Base-by-base conservation (phyloP, 768 basidiomycete species). In the Tylopilus felleus region DNA sequence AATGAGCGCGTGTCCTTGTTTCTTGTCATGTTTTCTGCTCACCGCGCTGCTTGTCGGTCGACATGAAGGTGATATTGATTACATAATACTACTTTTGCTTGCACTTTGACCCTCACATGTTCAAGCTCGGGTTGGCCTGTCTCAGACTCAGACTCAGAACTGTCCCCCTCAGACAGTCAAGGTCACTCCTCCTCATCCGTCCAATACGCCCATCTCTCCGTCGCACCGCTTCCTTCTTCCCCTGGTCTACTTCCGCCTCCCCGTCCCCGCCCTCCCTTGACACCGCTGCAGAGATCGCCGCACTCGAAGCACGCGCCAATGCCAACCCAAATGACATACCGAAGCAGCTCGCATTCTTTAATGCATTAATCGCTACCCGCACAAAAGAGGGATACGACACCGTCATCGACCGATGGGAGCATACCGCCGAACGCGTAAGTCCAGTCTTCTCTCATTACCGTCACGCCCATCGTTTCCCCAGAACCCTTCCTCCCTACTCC, bases 371-470 rank as follows among this genome's bases (percentile, higher is more conserved):
- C 21, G 80, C 81, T 0, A 86, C 86, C 1, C 80, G 82, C 47
- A 73, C 86, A 31, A 82, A 80, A 52, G 77, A 84, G 13, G 90
- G 83, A 1, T 85, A 85, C 67, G 85, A 90, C 54, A 73, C 88
- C 22, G 73, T 92, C 52, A 82, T 90, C 52, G 83, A 75, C 63
- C 81, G 90, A 51, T 93, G 91, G 90, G 90, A 93, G 66, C 78
- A 84, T 60, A 83, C 86, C 79, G 81, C 81, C 62, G 87, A 92
- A 79, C 90, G 86, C 65, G 91, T 92, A 73, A 61, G 88, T 82
- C 28, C 14, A 9, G 35, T 49, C 41, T 33, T 48, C 38, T 36
- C 35, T 12, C 43, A 9, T 39, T 31, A 17, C 13, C 47, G 22
- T 5, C 16, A 35, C 53, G 19, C 39, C 47, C 67, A 48, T 40